A percentile compares a stretch with the other conserved stretches of the same genome.
Evolutionary conservation across 306 rosid genomes (phyloP).

Genomic region (Clitoria ternatea): DNA sequence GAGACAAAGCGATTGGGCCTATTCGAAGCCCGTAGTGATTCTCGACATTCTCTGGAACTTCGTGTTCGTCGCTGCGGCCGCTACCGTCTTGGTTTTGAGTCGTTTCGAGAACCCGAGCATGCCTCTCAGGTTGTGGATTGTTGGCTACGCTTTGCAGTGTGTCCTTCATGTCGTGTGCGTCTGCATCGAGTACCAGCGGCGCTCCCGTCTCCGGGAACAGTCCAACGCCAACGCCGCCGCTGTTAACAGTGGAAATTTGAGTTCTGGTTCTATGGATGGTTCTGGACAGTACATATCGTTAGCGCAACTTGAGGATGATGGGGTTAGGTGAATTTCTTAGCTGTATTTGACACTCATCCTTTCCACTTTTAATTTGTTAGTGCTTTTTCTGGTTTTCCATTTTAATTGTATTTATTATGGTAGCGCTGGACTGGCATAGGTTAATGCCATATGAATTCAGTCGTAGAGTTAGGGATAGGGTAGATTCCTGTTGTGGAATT

Average conservation of each 20-base stretch:
- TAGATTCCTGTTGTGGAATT: background rate
- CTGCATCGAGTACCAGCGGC: conserved; percentile 56
- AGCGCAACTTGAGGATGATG: conserved; percentile 50
- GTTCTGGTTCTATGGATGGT: conserved; percentile 43
- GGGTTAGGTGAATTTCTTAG: conserved; percentile 43
- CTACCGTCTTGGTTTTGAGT: conserved; percentile 53
- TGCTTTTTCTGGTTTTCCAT: background rate
- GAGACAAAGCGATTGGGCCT: conserved; percentile 98
- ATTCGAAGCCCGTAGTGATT: conserved; percentile 85
- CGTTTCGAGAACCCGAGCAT: conserved; percentile 48
- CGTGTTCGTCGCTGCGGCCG: conserved; percentile 62
- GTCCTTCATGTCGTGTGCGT: conserved; percentile 66
- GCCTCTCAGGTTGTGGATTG: conserved; percentile 80
- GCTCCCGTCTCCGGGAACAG: conserved; percentile 35
- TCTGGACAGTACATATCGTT: conserved; percentile 45
- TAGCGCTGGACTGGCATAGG: background rate
- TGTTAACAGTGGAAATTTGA: conserved; percentile 37
- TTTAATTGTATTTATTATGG: background rate
- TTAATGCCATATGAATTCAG: background rate
- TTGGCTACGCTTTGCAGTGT: conserved; percentile 78
- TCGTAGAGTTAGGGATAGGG: background rate
- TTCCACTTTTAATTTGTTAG: background rate
- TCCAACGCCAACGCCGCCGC: background rate
- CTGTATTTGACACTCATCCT: background rate
- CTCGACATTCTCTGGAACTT: conserved; percentile 87